Evolutionary conservation across 352 stramenopile genomes (phyloP).

Genomic region (Chrysophaeum taylorii): DNA sequence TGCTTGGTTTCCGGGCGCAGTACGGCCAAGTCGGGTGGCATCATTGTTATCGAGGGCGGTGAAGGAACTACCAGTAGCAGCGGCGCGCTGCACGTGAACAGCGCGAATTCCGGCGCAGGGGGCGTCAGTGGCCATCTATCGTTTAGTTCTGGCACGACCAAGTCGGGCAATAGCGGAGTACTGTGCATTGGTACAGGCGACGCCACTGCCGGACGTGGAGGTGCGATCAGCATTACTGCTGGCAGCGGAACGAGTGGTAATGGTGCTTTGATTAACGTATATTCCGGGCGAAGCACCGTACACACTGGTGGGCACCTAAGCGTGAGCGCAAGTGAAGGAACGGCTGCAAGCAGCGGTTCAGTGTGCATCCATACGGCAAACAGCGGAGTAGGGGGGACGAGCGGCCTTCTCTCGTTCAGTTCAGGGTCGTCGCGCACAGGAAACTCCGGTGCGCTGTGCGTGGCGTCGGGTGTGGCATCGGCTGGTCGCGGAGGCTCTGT

Average conservation of each 20-base stretch:
- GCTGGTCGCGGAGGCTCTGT: too few relatives aligned
- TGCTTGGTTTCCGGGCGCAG: neutral
- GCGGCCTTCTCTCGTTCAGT: constrained; percentile 18
- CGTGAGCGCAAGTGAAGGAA: neutral
- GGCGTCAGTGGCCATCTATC: constrained; percentile 15
- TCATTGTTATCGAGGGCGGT: too few relatives aligned
- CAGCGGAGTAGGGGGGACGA: neutral
- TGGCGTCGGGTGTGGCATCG: too few relatives aligned
- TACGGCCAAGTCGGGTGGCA: constrained; percentile 5
- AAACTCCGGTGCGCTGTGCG: constrained; percentile 18
- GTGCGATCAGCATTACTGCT: neutral
- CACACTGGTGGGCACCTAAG: neutral
- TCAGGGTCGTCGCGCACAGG: constrained; percentile 17
- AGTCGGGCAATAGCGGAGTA: neutral
- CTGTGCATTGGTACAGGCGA: neutral
- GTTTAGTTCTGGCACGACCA: neutral
- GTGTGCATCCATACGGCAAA: neutral
- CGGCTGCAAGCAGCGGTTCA: neutral
- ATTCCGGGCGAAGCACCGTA: neutral
- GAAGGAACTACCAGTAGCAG: constrained; percentile 11
- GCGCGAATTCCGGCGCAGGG: neutral
- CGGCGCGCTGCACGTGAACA: constrained; percentile 15
- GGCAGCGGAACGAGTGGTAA: neutral
- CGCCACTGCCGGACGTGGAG: neutral
- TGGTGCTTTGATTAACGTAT: neutral